Evolutionary conservation across 169 alveolate species (phyloP), one percentile per base, ranked within the genome.

Genomic region (Plasmodium cynomolgi): DNA sequence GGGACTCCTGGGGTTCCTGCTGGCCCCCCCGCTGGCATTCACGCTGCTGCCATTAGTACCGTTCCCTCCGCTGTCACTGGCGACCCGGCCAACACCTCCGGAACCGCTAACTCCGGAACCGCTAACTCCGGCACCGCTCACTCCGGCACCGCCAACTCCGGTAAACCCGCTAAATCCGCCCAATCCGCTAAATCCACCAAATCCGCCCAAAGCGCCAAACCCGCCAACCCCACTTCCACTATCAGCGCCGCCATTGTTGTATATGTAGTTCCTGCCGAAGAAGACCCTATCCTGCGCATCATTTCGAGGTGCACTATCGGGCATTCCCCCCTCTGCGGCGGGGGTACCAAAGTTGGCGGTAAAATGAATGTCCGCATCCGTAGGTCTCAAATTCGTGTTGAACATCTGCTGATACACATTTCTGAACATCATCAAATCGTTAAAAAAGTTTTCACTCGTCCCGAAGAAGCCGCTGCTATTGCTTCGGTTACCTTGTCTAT

Each of bases 381-480:
- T 62, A 1, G 93, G 37, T 31, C 93, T 20, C 23, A 84, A 74
- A 4, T 68, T 34, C 13, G 93, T 72, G 47, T 75, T 84, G 62
- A 74, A 84, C 75, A 84, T 84, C 15, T 84, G 84, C 20, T 84
- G 93, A n/a, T 84, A 84, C 74, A 84, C 79, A 74, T 84, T 84
- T 84, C 93, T 47, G 62, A 84, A 84, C 34, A 84, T 47, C 93
- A 84, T 74, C 75, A 84, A 47, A n/a, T 84, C 93, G 29, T 75
- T 74, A 84, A 84, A 84, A 74, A 84, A 23, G 26, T 84, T 84
- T 31, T 84, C 93, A 74, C 58, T 68, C 11, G 83, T 62, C 17
- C 75, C 73, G 33, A 39, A 39, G 58, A 44, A 44, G 33, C 8
- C 20, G 56, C 20, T 84, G 50, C 11, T 11, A 1, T 20, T 23